Conservation (phyloP, 305 asterid genomes). For the Andrographis paniculata region DNA sequence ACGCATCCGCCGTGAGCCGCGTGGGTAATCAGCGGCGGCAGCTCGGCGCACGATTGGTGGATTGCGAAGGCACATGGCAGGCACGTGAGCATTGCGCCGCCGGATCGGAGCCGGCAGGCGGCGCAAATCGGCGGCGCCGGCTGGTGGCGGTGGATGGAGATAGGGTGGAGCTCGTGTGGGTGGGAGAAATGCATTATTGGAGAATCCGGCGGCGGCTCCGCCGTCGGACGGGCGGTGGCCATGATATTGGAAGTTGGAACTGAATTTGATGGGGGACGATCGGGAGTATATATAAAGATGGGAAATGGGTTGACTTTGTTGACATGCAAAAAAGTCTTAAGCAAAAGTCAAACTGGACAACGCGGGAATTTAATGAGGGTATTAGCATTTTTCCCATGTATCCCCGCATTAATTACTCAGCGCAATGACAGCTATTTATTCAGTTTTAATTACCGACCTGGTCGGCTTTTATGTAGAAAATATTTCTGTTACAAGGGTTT, state of each 20-base stretch:
- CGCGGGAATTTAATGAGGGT: background rate
- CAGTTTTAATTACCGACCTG: no score
- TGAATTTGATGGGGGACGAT: background rate
- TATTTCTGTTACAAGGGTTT: no score
- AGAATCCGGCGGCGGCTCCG: background rate
- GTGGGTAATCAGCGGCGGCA: background rate
- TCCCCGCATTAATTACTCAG: no score
- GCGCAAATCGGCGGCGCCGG: background rate
- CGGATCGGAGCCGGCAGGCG: background rate
- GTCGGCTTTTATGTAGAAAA: no score
- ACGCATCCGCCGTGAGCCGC: background rate
- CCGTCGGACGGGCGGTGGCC: background rate
- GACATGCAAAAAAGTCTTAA: no score
- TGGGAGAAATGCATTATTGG: background rate
- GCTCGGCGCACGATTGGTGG: slow-evolving; percentile 5
- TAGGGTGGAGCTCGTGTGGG: background rate
- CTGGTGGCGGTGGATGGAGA: background rate
- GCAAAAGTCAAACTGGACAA: background rate
- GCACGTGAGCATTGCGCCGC: background rate
- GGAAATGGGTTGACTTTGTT: background rate
- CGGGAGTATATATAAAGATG: background rate
- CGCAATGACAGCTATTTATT: no score
- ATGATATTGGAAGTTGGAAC: background rate
- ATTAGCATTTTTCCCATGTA: no score
- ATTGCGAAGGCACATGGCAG: background rate